Percentiles rank a stretch among this genome's conserved stretches.
These are phyloP conservation scores for Candida pseudofarinosa DNA, from an alignment of 805 yeast genomes.

Conservation along the genomic window DNA sequence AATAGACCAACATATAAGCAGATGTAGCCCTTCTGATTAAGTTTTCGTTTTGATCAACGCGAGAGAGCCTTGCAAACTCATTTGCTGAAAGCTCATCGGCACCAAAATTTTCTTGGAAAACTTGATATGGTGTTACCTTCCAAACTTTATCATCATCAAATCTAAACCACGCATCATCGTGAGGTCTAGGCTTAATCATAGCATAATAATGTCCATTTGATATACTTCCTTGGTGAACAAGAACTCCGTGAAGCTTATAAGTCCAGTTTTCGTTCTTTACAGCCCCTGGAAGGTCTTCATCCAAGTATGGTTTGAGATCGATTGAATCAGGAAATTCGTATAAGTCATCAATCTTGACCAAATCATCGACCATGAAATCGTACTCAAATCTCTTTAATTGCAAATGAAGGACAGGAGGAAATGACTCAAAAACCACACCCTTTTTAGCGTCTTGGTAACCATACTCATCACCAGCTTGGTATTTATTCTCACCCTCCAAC, in stretches of 20 bases:
- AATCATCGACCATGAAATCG: conserved; percentile 81
- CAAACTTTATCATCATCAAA: conserved; percentile 96
- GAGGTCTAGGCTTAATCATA: conserved; percentile 72
- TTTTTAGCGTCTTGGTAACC: conserved; percentile 96
- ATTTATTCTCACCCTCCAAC: conserved; percentile 91
- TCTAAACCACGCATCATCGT: conserved; percentile 70
- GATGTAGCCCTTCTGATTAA: conserved; percentile 76
- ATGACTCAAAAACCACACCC: conserved; percentile 86
- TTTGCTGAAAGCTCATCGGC: conserved; percentile 55
- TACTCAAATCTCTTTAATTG: conserved; percentile 94
- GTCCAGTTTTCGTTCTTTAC: conserved; percentile 57
- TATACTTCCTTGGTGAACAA: conserved; percentile 94
- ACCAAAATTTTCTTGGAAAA: conserved; percentile 90
- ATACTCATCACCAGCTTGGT: conserved; percentile 77
- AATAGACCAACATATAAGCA: conserved; percentile 95
- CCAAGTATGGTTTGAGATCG: conserved; percentile 76
- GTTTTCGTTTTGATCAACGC: conserved; percentile 60
- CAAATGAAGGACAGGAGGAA: conserved; percentile 90
- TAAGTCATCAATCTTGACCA: conserved; percentile 88
- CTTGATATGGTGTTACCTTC: conserved; percentile 78
- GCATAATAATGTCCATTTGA: conserved; percentile 97
- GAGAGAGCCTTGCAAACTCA: conserved; percentile 47
- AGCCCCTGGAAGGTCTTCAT: conserved; percentile 44
- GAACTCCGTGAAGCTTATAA: conserved; percentile 85
- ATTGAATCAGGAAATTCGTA: conserved; percentile 84